Evolutionary conservation across 1,284 basidiomycete genomes (phyloP), one percentile per base, ranked within the genome.

Genomic region (Pseudozyma thailandica): DNA sequence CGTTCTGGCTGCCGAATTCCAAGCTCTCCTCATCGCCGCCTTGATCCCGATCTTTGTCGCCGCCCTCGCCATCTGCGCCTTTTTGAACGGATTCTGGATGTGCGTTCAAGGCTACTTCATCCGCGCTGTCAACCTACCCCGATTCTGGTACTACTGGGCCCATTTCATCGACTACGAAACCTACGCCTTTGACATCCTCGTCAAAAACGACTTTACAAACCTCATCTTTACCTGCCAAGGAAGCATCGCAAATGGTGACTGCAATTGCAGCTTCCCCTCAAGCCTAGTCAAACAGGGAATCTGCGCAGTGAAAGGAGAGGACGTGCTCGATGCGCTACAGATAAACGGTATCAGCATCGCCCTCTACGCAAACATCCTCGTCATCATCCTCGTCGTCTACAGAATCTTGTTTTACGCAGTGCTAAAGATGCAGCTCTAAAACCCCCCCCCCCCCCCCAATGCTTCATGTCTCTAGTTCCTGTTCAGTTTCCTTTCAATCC

Each of bases 51-150:
- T 88, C 49, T 89, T 89, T 63, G 87, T 89, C 33, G 88, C 88
- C 0, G 86, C 88, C 1, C 84, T 90, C 3, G 88, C 88, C 0
- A 83, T 89, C 3, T 82, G 85, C 18, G 84, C 86, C 2, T 89
- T 89, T 75, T 62, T 87, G 35, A 89, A 89, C 72, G 88, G 88
- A 0, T 87, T 89, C 61, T 89, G 87, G 88, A 89, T 89, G 88
- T 84, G 84, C 57, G 62, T 69, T 1, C 61, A 71, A 31, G 66
- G 77, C 12, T 78, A 74, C 60, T 82, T 83, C 78, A 87, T 89
- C 0, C 80, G 85, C 5, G 43, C 54, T 2, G 65, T 45, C n/a
- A 86, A 86, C n/a, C 83, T 89, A 9, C 88, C 88, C 0, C 77
- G 84, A 0, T 89, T 88, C 77, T 89, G 88, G 87, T 87, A 85